Evolutionary conservation across 768 basidiomycete species (phyloP), one percentile per base, ranked within the genome.

Genomic region (Cyclocybe aegerita): DNA sequence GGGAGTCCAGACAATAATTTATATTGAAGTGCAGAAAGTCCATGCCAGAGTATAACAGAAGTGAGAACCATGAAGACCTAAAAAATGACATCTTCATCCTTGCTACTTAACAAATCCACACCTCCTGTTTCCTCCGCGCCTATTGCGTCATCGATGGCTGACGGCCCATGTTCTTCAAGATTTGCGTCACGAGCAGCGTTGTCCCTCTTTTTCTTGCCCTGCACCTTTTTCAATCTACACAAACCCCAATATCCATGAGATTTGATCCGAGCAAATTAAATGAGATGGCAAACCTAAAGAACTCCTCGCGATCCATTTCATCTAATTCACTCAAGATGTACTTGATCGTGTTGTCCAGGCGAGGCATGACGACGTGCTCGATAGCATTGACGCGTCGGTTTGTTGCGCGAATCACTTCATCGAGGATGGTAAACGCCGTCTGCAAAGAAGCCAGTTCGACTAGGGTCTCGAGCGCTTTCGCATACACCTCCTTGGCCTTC

Each of bases 381-480:
- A 99, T 96, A 2, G 97, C 97, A 63, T 99, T 99, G 36, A 99
- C 97, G 55, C 97, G 86, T 45, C 97, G 90, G 69, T 98, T 99
- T 34, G 97, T 98, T n/a, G 95, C 93, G 41, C 93, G 90, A 63
- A 99, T 99, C 53, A 98, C 97, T 71, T 98, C 97, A 70, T 99
- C 97, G 34, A 99, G 82, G 58, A 98, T 98, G 50, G 88, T 96
- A 74, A 99, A 99, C 4, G 97, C 97, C 0, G 97, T 98, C 73
- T 98, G 90, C 37, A 99, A 75, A 9, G 93, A 96, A 1, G 97
- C 97, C 33, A 99, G 82, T 69, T 99, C 96, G 35, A 99, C 96
- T 23, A 99, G 79, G 3, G 95, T 97, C 69, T 96, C 95, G 17
- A 98, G 85, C 1, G 97, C 97, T 65, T 98, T 98, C 1, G 96